Base-by-base conservation (phyloP, 331 rosid species). In the Spiraea crenata region DNA sequence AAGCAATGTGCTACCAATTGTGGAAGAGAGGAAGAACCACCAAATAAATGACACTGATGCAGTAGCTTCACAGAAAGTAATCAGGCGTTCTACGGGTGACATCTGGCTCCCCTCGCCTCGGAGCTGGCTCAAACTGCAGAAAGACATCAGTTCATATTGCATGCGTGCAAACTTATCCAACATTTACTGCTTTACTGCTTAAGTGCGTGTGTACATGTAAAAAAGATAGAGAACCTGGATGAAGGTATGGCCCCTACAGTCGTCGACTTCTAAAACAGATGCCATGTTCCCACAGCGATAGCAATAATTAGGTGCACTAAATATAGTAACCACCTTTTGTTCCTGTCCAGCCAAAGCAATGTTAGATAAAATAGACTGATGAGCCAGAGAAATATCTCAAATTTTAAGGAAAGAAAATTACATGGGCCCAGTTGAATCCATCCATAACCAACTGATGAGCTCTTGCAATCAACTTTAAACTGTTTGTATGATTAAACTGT, bases 241-340 rank as follows among this genome's bases (percentile, higher is more conserved):
- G 83, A 95, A 95, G 65, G 96, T 91, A 84, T 95, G 99, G 76
- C 85, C 84, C 81, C 79, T 82, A 93, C 96, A 86, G 88, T 95
- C 99, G 69, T 95, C 99, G 19, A 95, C 99, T 83, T 95, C 99
- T 82, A 95, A 84, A 73, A 95, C 92, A 57, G 99, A 95, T 69
- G 99, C 99, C 98, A 95, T 95, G 91, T 95, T 95, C 75, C 99
- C 99, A 73, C 99, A 95, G 63, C 99, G 96, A 76, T 95, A 95
- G 79, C 99, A 95, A 73, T 95, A 95, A 83, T 95, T 95, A 20
- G 99, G 99, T 42, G 99, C 99, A 67, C 99, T 95, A 70, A 95
- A 95, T 71, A 95, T 95, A 62, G 99, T 91, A 59, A 95, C 99
- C 82, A 95, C 99, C 89, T 95, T 95, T 86, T 95, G 98, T 79